Evolutionary conservation across 257 asterid genomes (phyloP).

Genomic region (Mitragyna speciosa): DNA sequence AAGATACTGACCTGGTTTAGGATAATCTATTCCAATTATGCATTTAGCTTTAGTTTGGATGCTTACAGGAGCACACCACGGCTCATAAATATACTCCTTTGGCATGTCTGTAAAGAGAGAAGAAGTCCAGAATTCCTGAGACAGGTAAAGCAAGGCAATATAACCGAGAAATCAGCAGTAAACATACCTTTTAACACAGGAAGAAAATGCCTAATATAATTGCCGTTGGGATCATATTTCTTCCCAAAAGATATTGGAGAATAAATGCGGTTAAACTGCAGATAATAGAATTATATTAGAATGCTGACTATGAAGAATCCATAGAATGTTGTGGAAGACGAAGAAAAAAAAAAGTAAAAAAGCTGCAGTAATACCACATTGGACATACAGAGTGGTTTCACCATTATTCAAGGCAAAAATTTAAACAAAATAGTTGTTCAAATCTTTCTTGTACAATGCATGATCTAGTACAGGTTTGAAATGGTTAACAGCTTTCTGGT

Average conservation of each 20-base stretch:
- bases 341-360: background rate
- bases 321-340: background rate
- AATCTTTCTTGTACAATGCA: too few relatives aligned
- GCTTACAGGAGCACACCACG: slow-evolving; percentile 90
- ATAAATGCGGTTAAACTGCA: slow-evolving; percentile 83
- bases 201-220: slow-evolving; percentile 80
- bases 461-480: background rate
- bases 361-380: background rate
- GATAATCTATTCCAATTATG: slow-evolving; percentile 87
- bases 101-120: slow-evolving; percentile 73
- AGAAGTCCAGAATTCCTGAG: slow-evolving; percentile 6
- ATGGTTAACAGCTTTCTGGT: background rate
- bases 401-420: slow-evolving; percentile 4
- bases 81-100: slow-evolving; percentile 90
- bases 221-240: slow-evolving; percentile 84
- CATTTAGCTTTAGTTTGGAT: slow-evolving; percentile 80
- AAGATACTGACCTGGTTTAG: slow-evolving; percentile 70
- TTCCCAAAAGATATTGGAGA: slow-evolving; percentile 94
- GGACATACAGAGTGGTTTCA: background rate
- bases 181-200: slow-evolving; percentile 79
- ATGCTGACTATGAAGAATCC: background rate
- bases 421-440: background rate
- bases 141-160: slow-evolving; percentile 14
- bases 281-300: slow-evolving; percentile 20
- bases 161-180: slow-evolving; percentile 14